Conservation (phyloP, 2,329 filamentous ascomycete genomes). For the Microdochium paspali region DNA sequence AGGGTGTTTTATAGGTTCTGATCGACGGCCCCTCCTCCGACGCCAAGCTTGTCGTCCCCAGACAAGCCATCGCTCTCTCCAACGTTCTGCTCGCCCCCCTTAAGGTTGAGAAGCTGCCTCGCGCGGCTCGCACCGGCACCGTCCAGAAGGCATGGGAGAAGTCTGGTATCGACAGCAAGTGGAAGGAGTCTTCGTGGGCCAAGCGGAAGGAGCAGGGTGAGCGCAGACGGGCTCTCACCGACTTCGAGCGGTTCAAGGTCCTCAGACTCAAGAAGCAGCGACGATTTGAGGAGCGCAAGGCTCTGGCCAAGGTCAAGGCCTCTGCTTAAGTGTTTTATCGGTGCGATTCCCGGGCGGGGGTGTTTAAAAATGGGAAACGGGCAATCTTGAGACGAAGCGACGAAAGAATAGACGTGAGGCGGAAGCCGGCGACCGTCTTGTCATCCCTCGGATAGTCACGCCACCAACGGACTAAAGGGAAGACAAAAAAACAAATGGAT, state of each 20-base stretch:
- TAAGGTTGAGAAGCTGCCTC: constrained; percentile 77
- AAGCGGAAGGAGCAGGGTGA: constrained; percentile 83
- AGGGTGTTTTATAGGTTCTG: constrained; percentile 62
- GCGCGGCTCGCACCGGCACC: constrained; percentile 70
- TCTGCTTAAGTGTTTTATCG: constrained; percentile 50
- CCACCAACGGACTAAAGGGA: not conserved
- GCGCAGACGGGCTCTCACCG: constrained; percentile 83
- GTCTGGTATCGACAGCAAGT: constrained; percentile 85
- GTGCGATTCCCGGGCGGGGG: not conserved
- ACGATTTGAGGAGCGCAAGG: constrained; percentile 96
- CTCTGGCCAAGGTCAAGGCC: constrained; percentile 85
- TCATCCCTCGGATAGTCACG: not conserved
- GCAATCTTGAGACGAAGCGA: not conserved
- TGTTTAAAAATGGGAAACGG: constrained; percentile 1
- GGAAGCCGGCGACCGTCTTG: not conserved
- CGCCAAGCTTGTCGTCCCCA: constrained; percentile 69
- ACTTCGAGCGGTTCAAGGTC: constrained; percentile 99
- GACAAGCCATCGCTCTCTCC: constrained; percentile 76
- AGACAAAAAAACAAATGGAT: constrained; percentile 6
- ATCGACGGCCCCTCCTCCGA: constrained; percentile 88
- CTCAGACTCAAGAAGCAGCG: constrained; percentile 99
- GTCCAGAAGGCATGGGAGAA: constrained; percentile 89
- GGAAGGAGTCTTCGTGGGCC: constrained; percentile 83
- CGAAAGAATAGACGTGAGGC: not conserved
- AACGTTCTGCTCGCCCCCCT: constrained; percentile 84